Percentiles rank a stretch among this genome's conserved stretches.
Conservation (phyloP, 306 rosid species). For the Begonia masoniana region DNA sequence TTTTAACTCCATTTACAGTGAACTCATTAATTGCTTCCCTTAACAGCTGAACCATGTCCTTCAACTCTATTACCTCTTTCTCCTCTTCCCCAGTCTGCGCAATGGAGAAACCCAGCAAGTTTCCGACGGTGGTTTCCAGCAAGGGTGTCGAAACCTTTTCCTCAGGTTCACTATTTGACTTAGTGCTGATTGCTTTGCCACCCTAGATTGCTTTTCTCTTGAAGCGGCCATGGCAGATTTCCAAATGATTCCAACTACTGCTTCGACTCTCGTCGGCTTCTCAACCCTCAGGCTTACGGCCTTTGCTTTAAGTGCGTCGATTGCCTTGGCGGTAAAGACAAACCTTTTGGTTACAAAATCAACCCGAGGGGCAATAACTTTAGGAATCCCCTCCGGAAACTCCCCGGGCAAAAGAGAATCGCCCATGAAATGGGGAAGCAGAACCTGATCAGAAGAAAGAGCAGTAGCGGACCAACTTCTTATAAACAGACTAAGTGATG, state of each 20-base stretch:
- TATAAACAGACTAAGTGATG: constrained; percentile 24
- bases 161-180: constrained; percentile 24
- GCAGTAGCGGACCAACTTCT: constrained; percentile 24
- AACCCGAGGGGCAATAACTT: neutral
- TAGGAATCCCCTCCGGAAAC: neutral
- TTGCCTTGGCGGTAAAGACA: constrained; percentile 18
- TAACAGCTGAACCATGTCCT: neutral
- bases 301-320: constrained; percentile 20
- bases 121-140: constrained; percentile 22
- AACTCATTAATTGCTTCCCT: constrained; percentile 1
- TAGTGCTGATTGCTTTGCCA: constrained; percentile 11
- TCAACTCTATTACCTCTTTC: neutral
- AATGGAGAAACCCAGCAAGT: constrained; percentile 18
- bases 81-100: constrained; percentile 1
- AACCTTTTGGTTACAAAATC: constrained; percentile 20
- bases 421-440: constrained; percentile 7
- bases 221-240: constrained; percentile 22
- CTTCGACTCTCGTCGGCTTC: constrained; percentile 24
- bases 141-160: constrained; percentile 10
- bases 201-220: constrained; percentile 4
- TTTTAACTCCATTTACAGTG: neutral
- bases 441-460: neutral
- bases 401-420: constrained; percentile 10
- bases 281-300: neutral
- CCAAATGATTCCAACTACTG: constrained; percentile 34